Conservation (phyloP, 2,329 filamentous ascomycete genomes). For the Penicillium corylophilum region DNA sequence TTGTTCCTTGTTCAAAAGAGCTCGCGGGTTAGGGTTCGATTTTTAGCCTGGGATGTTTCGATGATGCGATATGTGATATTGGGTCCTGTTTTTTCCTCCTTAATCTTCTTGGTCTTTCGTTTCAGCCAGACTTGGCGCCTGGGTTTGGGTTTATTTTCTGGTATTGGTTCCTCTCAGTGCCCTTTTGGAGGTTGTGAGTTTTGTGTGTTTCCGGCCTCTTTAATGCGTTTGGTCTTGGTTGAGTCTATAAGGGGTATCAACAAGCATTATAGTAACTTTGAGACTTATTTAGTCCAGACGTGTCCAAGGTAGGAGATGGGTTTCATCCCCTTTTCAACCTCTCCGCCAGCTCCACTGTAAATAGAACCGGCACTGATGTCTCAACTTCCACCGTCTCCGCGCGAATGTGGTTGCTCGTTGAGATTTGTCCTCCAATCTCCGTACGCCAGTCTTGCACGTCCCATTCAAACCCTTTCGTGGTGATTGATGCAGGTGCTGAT, state of each 20-base stretch:
- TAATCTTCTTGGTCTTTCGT: constrained; percentile 24
- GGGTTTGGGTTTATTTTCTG: constrained; percentile 16
- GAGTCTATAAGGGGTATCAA: constrained; percentile 13
- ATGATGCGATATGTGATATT: constrained; percentile 23
- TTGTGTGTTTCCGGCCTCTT: not conserved
- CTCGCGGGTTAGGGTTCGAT: constrained; percentile 13
- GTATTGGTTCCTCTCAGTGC: constrained; percentile 9
- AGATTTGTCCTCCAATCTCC: constrained; percentile 69
- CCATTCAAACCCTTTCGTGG: constrained; percentile 82
- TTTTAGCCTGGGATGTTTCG: constrained; percentile 21
- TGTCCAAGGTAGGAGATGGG: not conserved
- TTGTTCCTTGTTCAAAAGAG: constrained; percentile 4
- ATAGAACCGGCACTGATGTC: constrained; percentile 65
- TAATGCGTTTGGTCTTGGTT: constrained; percentile 5
- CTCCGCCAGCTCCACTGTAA: constrained; percentile 66
- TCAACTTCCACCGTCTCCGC: constrained; percentile 60
- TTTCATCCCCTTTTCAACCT: constrained; percentile 31
- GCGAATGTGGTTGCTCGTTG: constrained; percentile 77
- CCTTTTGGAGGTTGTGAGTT: not conserved
- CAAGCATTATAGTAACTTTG: constrained; percentile 11
- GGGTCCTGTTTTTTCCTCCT: constrained; percentile 14
- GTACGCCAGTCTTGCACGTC: constrained; percentile 82
- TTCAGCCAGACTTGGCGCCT: constrained; percentile 25
- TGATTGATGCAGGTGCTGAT: constrained; percentile 73
- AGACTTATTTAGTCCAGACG: not conserved